Base-by-base conservation (phyloP, 2,329 filamentous ascomycete genomes). In the Lecanosticta acicola region DNA sequence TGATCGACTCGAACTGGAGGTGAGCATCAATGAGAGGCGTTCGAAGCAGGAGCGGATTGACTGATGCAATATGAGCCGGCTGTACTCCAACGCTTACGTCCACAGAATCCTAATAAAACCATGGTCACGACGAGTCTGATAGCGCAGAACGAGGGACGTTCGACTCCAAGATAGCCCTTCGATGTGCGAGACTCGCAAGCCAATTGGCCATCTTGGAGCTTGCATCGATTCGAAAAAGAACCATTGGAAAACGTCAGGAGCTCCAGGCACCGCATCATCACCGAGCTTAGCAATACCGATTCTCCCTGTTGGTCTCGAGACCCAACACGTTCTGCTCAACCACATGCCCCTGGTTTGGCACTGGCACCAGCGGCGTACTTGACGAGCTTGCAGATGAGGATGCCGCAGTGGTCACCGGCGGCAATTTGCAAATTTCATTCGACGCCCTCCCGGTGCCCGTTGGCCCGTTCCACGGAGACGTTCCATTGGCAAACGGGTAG, bases 291-390 rank as follows among this genome's bases (percentile, higher is more conserved):
- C 24, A 29, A 11, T 29, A 29, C 24, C 11, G 24, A 11, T 29
- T 29, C 11, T 5, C 24, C 11, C 24, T 29, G 11, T 36, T 35
- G 24, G 24, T 29, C 24, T 29, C 24, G 24, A 29, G 24, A 20
- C 32, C 21, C n/a, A 49, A 17, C 2, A 40, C 38, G 19, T 46
- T 49, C 34, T 49, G 47, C 17, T 39, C 32, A 16, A 49, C 29
- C 5, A 35, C 21, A 37, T 49, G 43, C 20, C 17, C 42, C 13
- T 39, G 39, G 20, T 49, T 29, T 19, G 47, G 47, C 26, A 49
- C 47, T 3, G 47, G 43, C 3, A 43, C 10, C 16, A 33, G 32
- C 11, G 39, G 24, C 13, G 34, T 35, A 10, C 32, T 41, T 8
- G 37, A 21, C 18, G n/a, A 36, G 14, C 18, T 41, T 9, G 32